Base-by-base conservation (phyloP, 2,329 filamentous ascomycete species). In the Arthrobotrys entomopaga region DNA sequence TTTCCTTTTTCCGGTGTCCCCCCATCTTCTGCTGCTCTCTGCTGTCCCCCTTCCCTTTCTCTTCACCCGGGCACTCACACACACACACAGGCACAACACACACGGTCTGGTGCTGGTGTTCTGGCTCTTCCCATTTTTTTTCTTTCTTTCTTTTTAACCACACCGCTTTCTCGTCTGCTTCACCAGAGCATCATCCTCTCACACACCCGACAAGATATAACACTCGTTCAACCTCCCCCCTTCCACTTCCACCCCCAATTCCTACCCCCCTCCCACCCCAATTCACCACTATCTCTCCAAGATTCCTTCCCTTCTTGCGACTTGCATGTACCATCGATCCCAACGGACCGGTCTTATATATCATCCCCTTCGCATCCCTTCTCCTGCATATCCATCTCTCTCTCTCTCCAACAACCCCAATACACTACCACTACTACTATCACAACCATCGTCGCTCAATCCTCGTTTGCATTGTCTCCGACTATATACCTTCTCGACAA, bases 361-460 rank as follows among this genome's bases (percentile, higher is more conserved):
- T 66, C 61, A 66, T 73, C 69, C 67, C 54, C 54, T 73, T 63
- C 52, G 63, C 61, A 73, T 66, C 69, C 61, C 48, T n/a, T 34
- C 29, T 65, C 60, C 20, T 73, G 60, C 67, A 65, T 65, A 54
- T 42, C 3, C 29, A 34, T 46, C 49, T 38, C 3, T 58, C 24
- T 57, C 57, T n/a, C 7, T 34, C 56, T 20, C 22, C 56, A 42
- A 34, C 29, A 34, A 34, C 10, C 16, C 42, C 42, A 46, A 19
- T 46, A 42, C 60, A 57, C 53, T 59, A 64, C 46, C 52, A n/a
- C 15, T 43, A 53, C 60, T 73, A 59, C 69, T 58, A 61, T 5
- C 10, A 34, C 29, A 34, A 34, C 29, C 29, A 34, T 34, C 29
- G 29, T 34, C 29, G 29, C 29, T 61, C 65, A 69, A 69, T 69